These are phyloP conservation scores for Guadua angustifolia DNA, from an alignment of 176 grass and related monocot species.

Conservation along the genomic window DNA sequence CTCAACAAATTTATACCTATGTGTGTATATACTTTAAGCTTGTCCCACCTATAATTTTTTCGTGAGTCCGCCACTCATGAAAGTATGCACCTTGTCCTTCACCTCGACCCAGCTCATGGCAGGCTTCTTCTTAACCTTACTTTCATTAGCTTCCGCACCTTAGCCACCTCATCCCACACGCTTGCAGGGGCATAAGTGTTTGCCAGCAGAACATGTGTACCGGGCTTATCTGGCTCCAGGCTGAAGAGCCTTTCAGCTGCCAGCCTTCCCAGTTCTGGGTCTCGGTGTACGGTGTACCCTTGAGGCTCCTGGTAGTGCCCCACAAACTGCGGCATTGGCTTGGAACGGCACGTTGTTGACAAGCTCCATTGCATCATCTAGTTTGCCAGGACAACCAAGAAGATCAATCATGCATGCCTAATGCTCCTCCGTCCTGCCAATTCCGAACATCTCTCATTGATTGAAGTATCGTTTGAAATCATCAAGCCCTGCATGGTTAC, in stretches of 20 bases:
- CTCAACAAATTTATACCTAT: too few species aligned
- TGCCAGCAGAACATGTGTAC: constrained; percentile 79
- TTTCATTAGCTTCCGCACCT: constrained; percentile 75
- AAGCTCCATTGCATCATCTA: constrained; percentile 85
- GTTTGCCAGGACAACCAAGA: constrained; percentile 76
- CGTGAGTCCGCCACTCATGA: too few species aligned
- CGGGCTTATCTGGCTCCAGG: constrained; percentile 77
- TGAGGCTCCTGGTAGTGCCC: constrained; percentile 72
- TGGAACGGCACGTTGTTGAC: constrained; percentile 72
- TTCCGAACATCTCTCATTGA: constrained; percentile 72
- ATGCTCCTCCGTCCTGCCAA: constrained; percentile 80
- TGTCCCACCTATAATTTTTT: too few species aligned
- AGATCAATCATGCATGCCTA: constrained; percentile 91
- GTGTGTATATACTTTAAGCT: too few species aligned
- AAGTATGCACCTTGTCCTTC: constrained; percentile 84
- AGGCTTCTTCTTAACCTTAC: constrained; percentile 69
- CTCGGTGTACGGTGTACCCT: constrained; percentile 65
- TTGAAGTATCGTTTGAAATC: constrained; percentile 76
- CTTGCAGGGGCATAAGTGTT: constrained; percentile 80
- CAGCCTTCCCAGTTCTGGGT: constrained; percentile 63
- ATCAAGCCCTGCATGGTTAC: constrained; percentile 83
- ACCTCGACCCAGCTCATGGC: constrained; percentile 95
- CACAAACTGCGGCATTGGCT: constrained; percentile 72
- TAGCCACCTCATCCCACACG: constrained; percentile 70
- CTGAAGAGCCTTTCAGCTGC: constrained; percentile 76